Base-by-base conservation (phyloP, 805 yeast species). In the Saccharomycopsis oosterbeekiorum region DNA sequence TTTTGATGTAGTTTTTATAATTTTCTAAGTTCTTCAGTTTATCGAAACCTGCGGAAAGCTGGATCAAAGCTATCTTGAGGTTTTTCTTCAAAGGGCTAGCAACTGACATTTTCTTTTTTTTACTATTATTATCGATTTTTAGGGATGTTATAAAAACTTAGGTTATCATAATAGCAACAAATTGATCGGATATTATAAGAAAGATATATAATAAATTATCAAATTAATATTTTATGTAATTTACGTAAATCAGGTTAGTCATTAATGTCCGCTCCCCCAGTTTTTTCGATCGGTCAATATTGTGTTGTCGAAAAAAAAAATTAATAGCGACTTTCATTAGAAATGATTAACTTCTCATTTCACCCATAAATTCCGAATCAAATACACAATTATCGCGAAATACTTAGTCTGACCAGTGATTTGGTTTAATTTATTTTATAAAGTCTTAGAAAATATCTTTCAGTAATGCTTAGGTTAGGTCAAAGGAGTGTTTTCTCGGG, bases 61-160 rank as follows among this genome's bases (percentile, higher is more conserved):
- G 99, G 60, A 94, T 75, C 61, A 94, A 76, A 0, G 97, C 99
- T 5, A 94, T 82, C 67, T 85, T 88, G 61, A 91, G 75, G 42
- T 81, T 79, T 68, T 84, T 81, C 19, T 81, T 66, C 60, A 86
- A 73, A 34, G 68, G 51, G 19, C 47, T 47, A 24, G 58, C 55
- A 55, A 55, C 50, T 8, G 62, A 59, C 62, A 59, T 59, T 37
- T 5, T 58, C 11, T 34, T 8, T n/a, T 24, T 36, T n/a, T 19
- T 55, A 36, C 14, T 10, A 36, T 26, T 47, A n/a, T 47, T 17
- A 19, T 15, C 10, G 21, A 12, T 14, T 17, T 53, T 53, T n/a
- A 24, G 56, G 21, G 15, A 24, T 4, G 8, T n/a, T 34, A 24
- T 51, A 24, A 40, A 17, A 40, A 40, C 1, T 40, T 40, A 12